These are phyloP conservation scores for Chytriomyces sp. DNA, from an alignment of 192 early-diverging fungal species.

Conservation along the genomic window DNA sequence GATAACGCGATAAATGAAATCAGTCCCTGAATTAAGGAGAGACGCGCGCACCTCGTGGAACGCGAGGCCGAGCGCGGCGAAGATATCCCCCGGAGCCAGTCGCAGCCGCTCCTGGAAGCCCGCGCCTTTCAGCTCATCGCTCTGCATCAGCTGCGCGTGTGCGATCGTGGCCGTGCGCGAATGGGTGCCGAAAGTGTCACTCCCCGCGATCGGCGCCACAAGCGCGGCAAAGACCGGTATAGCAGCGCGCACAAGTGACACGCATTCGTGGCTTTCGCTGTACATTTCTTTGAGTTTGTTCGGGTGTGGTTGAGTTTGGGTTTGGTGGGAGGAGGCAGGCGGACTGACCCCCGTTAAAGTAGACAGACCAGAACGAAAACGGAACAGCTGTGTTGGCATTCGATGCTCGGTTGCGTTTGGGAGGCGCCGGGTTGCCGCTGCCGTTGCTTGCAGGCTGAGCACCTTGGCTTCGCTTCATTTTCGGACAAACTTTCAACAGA, in stretches of 20 bases:
- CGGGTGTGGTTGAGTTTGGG: not conserved
- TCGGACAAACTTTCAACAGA: not conserved
- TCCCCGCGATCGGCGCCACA: not conserved
- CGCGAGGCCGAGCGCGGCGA: not conserved
- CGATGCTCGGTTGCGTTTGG: not conserved
- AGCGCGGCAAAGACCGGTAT: not conserved
- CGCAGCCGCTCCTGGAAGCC: not conserved
- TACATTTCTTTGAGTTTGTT: not conserved
- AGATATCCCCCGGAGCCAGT: not conserved
- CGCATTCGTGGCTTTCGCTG: not conserved
- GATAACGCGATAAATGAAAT: not conserved
- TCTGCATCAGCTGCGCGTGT: not conserved
- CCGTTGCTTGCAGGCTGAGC: not conserved
- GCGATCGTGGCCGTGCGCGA: not conserved
- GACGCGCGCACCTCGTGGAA: not conserved
- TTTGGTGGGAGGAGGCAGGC: not conserved
- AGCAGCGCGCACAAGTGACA: not conserved
- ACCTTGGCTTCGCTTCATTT: not conserved
- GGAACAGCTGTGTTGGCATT: not conserved
- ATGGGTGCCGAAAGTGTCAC: not conserved
- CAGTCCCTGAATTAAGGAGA: not conserved
- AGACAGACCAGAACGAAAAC: slow-evolving; percentile 14
- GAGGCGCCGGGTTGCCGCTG: not conserved
- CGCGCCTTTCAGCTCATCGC: too few relatives aligned
- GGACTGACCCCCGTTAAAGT: slow-evolving; percentile 5